Conservation (phyloP, 192 early-diverging fungal species). For the Spinellus fusiger region DNA sequence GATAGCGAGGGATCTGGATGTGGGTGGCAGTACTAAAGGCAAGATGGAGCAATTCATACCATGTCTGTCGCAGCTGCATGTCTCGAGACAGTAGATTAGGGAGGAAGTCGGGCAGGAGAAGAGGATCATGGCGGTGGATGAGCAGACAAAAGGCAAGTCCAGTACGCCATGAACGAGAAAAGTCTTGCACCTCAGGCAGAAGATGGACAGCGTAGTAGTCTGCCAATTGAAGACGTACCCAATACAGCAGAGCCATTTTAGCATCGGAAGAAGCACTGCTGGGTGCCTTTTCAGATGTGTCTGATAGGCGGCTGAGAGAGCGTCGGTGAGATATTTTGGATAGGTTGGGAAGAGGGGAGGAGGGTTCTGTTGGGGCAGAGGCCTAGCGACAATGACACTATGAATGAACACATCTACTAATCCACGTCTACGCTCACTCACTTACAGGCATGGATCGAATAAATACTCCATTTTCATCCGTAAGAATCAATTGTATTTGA, state of each 20-base stretch:
- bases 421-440: background rate
- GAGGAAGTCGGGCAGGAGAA: conserved; percentile 4
- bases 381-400: background rate
- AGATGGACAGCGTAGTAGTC: conserved; percentile 36
- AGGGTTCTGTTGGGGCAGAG: background rate
- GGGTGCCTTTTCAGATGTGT: background rate
- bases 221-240: conserved; percentile 43
- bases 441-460: background rate
- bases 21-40: conserved; percentile 39
- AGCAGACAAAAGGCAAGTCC: conserved; percentile 47
- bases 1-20: conserved; percentile 33
- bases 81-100: conserved; percentile 23
- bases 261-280: conserved; percentile 24
- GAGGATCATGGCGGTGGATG: conserved; percentile 25
- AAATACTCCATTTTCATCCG: background rate
- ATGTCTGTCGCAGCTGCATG: conserved; percentile 28
- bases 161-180: conserved; percentile 45
- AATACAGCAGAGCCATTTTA: conserved; percentile 41
- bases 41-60: conserved; percentile 23
- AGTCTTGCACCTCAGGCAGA: conserved; percentile 43
- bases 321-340: background rate
- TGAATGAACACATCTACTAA: no score
- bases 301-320: background rate
- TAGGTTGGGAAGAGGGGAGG: background rate
- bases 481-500: conserved; percentile 30